Base-by-base conservation (phyloP, 2,329 filamentous ascomycete species). In the Neonectria neomacrospora region DNA sequence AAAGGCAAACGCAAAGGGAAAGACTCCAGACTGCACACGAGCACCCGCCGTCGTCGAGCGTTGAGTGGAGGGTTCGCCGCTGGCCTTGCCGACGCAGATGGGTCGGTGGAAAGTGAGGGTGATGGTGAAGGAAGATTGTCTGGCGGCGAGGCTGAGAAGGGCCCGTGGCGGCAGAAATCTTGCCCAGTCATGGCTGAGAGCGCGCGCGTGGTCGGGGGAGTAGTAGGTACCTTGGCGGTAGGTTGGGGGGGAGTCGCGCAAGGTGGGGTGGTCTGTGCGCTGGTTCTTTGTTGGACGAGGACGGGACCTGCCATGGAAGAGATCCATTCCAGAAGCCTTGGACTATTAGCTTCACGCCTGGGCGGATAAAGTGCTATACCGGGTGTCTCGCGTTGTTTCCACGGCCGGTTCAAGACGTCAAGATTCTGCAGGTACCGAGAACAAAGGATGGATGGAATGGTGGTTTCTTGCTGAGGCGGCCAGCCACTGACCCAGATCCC, bases 101-200 rank as follows among this genome's bases (percentile, higher is more conserved):
- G 39, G 55, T 37, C 54, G 59, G 44, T 28, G 37, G 54, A 59
- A 41, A 37, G 20, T 30, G 37, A 37, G 58, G 41, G 41, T 64
- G 67, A 69, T 63, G 62, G 57, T 58, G 58, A 51, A 56, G 59
- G 68, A 66, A 60, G 69, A 62, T 65, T 63, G 58, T 67, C 39
- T 39, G 54, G 69, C 53, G 64, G 56, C 71, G 64, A 73, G 71
- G 71, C 71, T 73, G 71, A 69, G 58, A 47, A 55, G 34, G 55
- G 51, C 51, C 47, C 37, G 55, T 37, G 51, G 59, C 48, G 47
- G 45, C 51, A 63, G 57, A 61, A 58, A 61, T 34, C 42, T 45
- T 65, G 54, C 52, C 70, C 69, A 73, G 64, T 73, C 59, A 67
- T 41, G 65, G 41, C 23, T 44, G 23, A 63, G 67, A 63, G 67